phyloP scores from a whole-genome alignment of 2,329 filamentous ascomycete genomes.

The Diaporthe citri region DNA sequence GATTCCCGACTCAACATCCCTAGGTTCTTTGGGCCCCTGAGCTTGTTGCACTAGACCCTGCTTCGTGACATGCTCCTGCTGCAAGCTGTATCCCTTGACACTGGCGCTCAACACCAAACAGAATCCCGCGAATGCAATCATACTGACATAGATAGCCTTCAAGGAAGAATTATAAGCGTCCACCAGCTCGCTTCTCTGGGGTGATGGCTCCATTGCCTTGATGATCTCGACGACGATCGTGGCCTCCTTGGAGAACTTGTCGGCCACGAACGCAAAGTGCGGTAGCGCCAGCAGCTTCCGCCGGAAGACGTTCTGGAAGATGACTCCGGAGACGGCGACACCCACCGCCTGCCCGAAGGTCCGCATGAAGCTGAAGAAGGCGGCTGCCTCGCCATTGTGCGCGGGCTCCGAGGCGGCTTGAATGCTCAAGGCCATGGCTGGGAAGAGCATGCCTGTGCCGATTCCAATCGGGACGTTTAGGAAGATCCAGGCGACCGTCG shows the following conservation, averaged over 20 bases:
- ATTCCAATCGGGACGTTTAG: conserved; percentile 71
- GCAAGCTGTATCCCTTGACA: conserved; percentile 48
- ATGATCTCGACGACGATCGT: conserved; percentile 71
- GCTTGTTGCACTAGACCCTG: conserved; percentile 42
- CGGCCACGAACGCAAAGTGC: conserved; percentile 56
- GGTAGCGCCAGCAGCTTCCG: conserved; percentile 60
- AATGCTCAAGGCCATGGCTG: conserved; percentile 72
- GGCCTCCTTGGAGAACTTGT: conserved; percentile 67
- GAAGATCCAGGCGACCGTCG: conserved; percentile 68
- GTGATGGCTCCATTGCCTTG: conserved; percentile 59
- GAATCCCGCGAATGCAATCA: conserved; percentile 48
- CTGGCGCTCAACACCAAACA: conserved; percentile 46
- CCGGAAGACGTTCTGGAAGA: conserved; percentile 76
- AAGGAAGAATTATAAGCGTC: conserved; percentile 51
- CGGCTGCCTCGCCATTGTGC: conserved; percentile 68
- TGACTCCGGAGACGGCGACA: conserved; percentile 75
- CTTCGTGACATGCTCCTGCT: conserved; percentile 50
- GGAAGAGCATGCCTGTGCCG: conserved; percentile 75
- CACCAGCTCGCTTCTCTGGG: conserved; percentile 46
- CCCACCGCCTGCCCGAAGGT: conserved; percentile 75
- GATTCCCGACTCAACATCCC: background rate
- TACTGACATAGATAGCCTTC: conserved; percentile 49
- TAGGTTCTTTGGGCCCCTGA: background rate
- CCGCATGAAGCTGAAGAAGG: conserved; percentile 76
- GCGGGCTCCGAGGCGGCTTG: conserved; percentile 67